A percentile compares a stretch with the other conserved stretches of the same genome.
Conservation (phyloP, 2,329 filamentous ascomycete genomes). For the Colletotrichum orchidophilum region DNA sequence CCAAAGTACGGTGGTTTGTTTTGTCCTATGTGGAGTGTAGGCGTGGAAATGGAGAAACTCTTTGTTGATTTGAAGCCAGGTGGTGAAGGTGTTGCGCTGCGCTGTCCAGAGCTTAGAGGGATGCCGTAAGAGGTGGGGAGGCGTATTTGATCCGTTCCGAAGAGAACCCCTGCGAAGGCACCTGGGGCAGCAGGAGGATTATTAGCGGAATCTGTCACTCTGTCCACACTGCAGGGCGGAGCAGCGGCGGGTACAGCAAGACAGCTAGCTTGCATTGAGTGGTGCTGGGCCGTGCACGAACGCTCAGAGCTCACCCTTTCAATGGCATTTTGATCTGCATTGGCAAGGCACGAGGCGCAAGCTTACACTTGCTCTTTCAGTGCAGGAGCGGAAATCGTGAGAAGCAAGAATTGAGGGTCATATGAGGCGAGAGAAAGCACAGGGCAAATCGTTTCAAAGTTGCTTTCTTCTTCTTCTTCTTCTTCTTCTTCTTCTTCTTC, state of each 20-base stretch:
- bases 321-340: constrained; percentile 22
- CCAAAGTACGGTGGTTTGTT: neutral
- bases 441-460: constrained; percentile 31
- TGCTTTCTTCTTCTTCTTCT: neutral
- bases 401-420: neutral
- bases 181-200: neutral
- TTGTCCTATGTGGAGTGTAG: neutral
- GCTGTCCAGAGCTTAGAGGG: constrained; percentile 31
- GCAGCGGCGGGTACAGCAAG: neutral
- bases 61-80: constrained; percentile 1
- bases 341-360: constrained; percentile 31
- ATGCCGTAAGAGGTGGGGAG: neutral
- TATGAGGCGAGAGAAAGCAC: constrained; percentile 29
- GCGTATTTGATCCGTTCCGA: constrained; percentile 26
- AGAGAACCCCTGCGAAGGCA: constrained; percentile 2
- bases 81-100: constrained; percentile 19
- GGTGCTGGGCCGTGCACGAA: constrained; percentile 17
- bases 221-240: neutral
- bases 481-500: neutral
- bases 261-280: neutral
- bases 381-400: constrained; percentile 9
- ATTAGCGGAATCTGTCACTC: constrained; percentile 2
- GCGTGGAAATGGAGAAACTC: neutral
- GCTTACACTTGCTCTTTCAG: constrained; percentile 27
- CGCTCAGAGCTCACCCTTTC: constrained; percentile 9